A percentile compares a stretch with the other conserved stretches of the same genome.
Conservation (phyloP, 495 filamentous ascomycete genomes). For the Hypoxylon perforatum region DNA sequence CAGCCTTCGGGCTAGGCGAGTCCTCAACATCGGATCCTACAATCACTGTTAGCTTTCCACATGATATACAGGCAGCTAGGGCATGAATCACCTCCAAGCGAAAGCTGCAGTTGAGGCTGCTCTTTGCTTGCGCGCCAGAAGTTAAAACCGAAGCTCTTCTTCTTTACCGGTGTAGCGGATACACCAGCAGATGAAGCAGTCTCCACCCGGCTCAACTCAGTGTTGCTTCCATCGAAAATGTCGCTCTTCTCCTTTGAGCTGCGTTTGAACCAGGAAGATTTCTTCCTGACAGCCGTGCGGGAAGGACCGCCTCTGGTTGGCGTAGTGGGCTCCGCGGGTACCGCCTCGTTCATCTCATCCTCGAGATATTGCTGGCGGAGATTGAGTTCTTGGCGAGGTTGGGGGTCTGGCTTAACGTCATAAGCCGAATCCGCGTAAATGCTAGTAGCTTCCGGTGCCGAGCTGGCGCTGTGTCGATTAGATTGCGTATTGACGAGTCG, state of each 20-base stretch:
- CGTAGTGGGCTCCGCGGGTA: constrained; percentile 4
- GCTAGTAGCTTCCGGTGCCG: constrained; percentile 58
- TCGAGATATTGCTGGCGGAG: constrained; percentile 38
- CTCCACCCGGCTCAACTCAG: constrained; percentile 23
- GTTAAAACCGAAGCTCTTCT: constrained; percentile 58
- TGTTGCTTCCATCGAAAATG: constrained; percentile 17
- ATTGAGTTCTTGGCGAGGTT: constrained; percentile 8
- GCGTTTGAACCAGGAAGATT: constrained; percentile 74
- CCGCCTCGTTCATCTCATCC: constrained; percentile 25
- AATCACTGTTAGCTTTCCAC: constrained; percentile 22
- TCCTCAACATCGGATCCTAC: constrained; percentile 28
- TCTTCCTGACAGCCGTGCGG: constrained; percentile 57
- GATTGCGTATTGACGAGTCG: constrained; percentile 59
- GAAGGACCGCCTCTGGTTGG: neutral
- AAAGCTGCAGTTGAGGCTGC: constrained; percentile 47
- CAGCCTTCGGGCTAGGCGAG: constrained; percentile 9
- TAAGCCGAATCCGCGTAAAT: constrained; percentile 63
- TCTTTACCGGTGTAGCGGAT: constrained; percentile 44
- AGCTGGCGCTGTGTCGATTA: constrained; percentile 25
- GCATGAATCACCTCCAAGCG: constrained; percentile 49
- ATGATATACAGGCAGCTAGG: neutral
- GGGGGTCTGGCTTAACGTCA: constrained; percentile 22
- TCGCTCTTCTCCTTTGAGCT: constrained; percentile 57
- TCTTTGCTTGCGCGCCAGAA: constrained; percentile 59
- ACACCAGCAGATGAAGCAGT: constrained; percentile 18